Evolutionary conservation across 1,284 basidiomycete species (phyloP), one percentile per base, ranked within the genome.

Genomic region (Hemileia vastatrix): DNA sequence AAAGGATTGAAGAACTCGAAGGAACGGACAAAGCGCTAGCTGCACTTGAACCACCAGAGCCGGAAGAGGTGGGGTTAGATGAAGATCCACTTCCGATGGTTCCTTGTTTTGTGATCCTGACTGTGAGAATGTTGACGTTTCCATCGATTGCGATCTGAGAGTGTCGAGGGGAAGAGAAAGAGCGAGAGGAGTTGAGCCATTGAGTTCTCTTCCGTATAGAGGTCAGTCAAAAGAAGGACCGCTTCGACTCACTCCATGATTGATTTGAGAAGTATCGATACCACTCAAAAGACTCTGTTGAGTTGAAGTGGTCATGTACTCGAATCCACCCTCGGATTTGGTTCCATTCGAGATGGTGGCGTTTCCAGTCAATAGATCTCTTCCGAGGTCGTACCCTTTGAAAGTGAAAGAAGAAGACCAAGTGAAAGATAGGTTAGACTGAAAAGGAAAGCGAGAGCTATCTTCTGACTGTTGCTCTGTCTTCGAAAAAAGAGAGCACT

Each of bases 321-420:
- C n/a, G n/a, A n/a, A n/a, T n/a, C n/a, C n/a, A n/a, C n/a, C n/a
- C n/a, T n/a, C n/a, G n/a, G n/a, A n/a, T n/a, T n/a, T n/a, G n/a
- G n/a, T n/a, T n/a, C n/a, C n/a, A n/a, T n/a, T n/a, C n/a, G n/a
- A n/a, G 6, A 61, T 63, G 1, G 73, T 74, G 3, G 68, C 69
- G 45, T 74, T 75, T 53, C 65, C 70, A 6, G 69, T 67, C 21
- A 75, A 24, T 57, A 64, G 56, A 45, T 75, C 66, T 13, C 73
- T 64, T 18, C 71, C 73, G 8, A 66, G 59, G 49, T 75, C 71
- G 56, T 74, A 75, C 4, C 40, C 23, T 18, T 50, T 9, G 21
- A 27, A 33, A 33, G 1, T 43, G 2, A n/a, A n/a, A n/a, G n/a
- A n/a, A n/a, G n/a, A n/a, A n/a, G n/a, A n/a, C n/a, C n/a, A n/a